Base-by-base conservation (phyloP, 116 monocot genomes). In the Trichopus zeylanicus region DNA sequence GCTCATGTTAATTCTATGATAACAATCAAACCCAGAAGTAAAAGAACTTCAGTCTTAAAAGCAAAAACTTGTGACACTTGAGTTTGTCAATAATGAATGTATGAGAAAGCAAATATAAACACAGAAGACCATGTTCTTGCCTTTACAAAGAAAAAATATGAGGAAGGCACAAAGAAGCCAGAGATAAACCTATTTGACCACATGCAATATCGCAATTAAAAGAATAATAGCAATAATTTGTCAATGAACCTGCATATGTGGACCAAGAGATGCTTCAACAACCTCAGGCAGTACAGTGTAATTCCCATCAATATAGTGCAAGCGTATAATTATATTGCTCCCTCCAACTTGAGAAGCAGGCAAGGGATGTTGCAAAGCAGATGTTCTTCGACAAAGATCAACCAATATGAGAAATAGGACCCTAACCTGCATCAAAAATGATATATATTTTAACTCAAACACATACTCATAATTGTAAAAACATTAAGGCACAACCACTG, bases 251-350 rank as follows among this genome's bases (percentile, higher is more conserved):
- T 97, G 97, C 87, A 97, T 91, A 51, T 91, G 91, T 1, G 97
- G 91, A 7, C 97, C 87, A 55, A 97, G 81, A 33, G 97, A 84
- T 48, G 91, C 97, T 79, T 97, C 97, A 12, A 97, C 97, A 71
- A 97, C 82, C 68, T 97, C 97, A 63, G 97, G 97, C 6, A 84
- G 73, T 65, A 97, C 97, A 23, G 97, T 97, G 60, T 91, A 91
- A 52, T 82, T 97, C 51, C 97, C 97, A 78, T 97, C 97, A 65
- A 97, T 91, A 64, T 97, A 91, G 25, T 97, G 97, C 39, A 97
- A 35, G 1, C 97, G 78, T 73, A 97, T 87, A 1, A 75, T 87
- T 51, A 91, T 80, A 64, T 78, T 87, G 65, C 57, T 79, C 0
- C 79, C 59, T 15, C 91, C 97, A 52, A 97, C 84, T 70, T 90